A percentile compares a stretch with the other conserved stretches of the same genome.
Conservation (phyloP, 2,329 filamentous ascomycete genomes). For the Fusarium floridanum region DNA sequence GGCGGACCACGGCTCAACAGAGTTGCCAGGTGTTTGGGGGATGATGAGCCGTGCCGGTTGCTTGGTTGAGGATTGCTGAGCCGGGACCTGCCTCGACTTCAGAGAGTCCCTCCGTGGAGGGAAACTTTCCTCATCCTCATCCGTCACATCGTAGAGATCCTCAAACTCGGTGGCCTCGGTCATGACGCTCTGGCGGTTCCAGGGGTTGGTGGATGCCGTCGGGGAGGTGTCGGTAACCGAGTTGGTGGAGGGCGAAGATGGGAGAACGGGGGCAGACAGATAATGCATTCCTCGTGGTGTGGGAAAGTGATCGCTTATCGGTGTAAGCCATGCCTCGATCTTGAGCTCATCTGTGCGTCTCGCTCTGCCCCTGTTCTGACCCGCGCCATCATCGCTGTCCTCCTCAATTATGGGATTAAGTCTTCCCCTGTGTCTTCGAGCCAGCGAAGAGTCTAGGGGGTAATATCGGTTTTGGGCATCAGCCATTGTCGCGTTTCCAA, state of each 20-base stretch:
- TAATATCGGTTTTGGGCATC: constrained; percentile 56
- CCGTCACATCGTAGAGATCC: constrained; percentile 88
- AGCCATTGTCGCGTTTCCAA: constrained; percentile 59
- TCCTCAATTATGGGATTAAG: constrained; percentile 78
- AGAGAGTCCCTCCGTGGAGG: constrained; percentile 47
- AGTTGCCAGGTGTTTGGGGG: constrained; percentile 54
- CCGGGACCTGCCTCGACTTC: constrained; percentile 58
- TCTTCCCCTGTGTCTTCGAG: constrained; percentile 63
- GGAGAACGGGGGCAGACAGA: constrained; percentile 71
- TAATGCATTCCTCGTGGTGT: constrained; percentile 77
- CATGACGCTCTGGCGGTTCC: constrained; percentile 73
- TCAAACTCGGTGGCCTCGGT: constrained; percentile 82
- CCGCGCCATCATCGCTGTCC: constrained; percentile 57
- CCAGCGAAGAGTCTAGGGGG: constrained; percentile 67
- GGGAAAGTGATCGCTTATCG: constrained; percentile 75
- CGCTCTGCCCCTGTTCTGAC: constrained; percentile 40
- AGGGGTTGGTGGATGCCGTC: constrained; percentile 68
- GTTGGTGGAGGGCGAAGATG: constrained; percentile 70
- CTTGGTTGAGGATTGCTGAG: constrained; percentile 33
- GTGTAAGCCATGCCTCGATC: constrained; percentile 70
- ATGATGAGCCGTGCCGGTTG: constrained; percentile 65
- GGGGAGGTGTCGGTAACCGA: constrained; percentile 67
- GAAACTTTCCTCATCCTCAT: constrained; percentile 80
- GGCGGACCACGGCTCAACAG: constrained; percentile 59
- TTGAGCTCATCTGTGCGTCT: constrained; percentile 57